Conservation (phyloP, 306 rosid genomes). For the Luffa aegyptiaca region DNA sequence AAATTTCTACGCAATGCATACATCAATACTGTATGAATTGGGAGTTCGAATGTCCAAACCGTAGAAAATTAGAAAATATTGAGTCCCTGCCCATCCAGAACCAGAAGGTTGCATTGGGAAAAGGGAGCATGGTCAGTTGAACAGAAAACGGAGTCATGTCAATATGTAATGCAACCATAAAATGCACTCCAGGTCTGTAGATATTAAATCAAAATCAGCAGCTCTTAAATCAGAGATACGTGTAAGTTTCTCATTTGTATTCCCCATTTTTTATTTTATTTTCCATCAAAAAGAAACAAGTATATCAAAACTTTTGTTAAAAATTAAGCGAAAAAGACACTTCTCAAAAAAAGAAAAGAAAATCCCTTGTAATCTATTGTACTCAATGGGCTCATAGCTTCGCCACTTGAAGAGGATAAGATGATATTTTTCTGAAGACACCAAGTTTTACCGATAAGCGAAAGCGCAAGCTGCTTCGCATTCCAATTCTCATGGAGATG, state of each 20-base stretch:
- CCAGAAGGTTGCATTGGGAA: neutral
- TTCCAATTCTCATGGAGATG: slow-evolving; percentile 27
- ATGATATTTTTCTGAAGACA: neutral
- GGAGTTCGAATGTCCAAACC: neutral
- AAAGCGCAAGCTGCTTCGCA: neutral
- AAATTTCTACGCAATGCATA: too few species aligned
- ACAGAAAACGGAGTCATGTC: neutral
- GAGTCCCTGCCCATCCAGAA: neutral
- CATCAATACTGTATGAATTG: neutral
- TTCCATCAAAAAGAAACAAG: too few species aligned
- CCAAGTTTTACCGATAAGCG: neutral
- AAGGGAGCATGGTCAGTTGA: neutral
- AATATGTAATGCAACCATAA: too few species aligned
- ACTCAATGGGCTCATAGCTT: neutral
- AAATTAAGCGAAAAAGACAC: too few species aligned
- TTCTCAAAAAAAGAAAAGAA: neutral
- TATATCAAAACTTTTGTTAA: too few species aligned
- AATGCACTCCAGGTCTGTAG: neutral
- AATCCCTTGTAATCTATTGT: neutral
- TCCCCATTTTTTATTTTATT: neutral
- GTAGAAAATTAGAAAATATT: too few species aligned
- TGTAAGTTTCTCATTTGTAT: neutral
- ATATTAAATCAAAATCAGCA: neutral
- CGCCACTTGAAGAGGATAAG: slow-evolving; percentile 10
- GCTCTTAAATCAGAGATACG: neutral